A percentile compares a stretch with the other conserved stretches of the same genome.
phyloP scores from a whole-genome alignment of 2,329 filamentous ascomycete species.

The Fusarium devonianum region DNA sequence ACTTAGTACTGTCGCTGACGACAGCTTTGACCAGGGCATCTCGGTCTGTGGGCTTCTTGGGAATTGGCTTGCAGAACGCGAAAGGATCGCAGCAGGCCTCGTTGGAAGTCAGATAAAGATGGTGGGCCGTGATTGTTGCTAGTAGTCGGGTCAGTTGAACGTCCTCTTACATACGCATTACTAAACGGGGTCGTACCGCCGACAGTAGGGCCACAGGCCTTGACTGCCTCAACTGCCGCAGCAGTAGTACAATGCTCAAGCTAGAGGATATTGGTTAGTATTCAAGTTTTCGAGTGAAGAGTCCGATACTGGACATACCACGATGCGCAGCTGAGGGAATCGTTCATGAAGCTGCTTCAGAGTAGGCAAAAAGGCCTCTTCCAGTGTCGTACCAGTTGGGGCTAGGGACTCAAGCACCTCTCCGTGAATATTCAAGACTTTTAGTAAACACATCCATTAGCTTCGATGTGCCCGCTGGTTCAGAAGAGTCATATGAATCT shows the following conservation, averaged over 20 bases:
- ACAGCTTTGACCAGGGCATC: constrained; percentile 74
- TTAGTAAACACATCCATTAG: background rate
- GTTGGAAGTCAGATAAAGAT: constrained; percentile 81
- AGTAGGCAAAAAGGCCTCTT: constrained; percentile 77
- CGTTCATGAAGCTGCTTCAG: constrained; percentile 73
- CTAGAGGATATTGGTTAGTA: constrained; percentile 18
- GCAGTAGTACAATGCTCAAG: constrained; percentile 89
- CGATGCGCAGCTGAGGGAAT: constrained; percentile 76
- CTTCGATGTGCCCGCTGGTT: background rate
- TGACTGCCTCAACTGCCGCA: constrained; percentile 80
- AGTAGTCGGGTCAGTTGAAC: constrained; percentile 8
- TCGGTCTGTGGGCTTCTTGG: constrained; percentile 75
- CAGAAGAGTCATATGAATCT: background rate
- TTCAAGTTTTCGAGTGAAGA: background rate
- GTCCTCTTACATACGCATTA: background rate
- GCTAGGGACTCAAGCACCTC: constrained; percentile 68
- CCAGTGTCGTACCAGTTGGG: constrained; percentile 54
- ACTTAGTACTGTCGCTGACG: constrained; percentile 66
- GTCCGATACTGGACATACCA: constrained; percentile 46
- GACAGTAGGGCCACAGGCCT: constrained; percentile 78
- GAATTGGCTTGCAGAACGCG: constrained; percentile 79
- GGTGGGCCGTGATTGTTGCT: constrained; percentile 86
- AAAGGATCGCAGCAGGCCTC: constrained; percentile 66
- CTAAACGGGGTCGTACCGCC: constrained; percentile 52
- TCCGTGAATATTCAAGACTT: constrained; percentile 89